Conservation (phyloP, 352 stramenopile species). For the Phytophthora cryptogea region DNA sequence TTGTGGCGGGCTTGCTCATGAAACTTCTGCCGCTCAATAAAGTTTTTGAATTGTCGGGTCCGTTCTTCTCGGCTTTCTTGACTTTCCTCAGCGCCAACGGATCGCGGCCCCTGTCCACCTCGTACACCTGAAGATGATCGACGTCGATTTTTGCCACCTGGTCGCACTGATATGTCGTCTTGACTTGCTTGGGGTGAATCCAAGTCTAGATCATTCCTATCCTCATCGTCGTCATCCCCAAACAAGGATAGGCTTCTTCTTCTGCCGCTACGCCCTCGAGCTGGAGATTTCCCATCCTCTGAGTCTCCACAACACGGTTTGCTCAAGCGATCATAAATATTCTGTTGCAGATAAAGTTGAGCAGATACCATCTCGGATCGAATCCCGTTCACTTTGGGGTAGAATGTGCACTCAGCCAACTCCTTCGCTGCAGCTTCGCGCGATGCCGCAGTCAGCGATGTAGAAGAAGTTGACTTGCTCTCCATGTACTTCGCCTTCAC, state of each 20-base stretch:
- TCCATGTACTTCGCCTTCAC: slow-evolving; percentile 85
- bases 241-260: slow-evolving; percentile 40
- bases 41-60: slow-evolving; percentile 61
- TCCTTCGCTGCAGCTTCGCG: slow-evolving; percentile 67
- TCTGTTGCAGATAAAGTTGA: slow-evolving; percentile 84
- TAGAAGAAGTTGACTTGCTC: slow-evolving; percentile 33
- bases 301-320: slow-evolving; percentile 44
- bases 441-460: slow-evolving; percentile 52
- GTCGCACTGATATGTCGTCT: slow-evolving; percentile 62
- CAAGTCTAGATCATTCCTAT: slow-evolving; percentile 28
- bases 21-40: slow-evolving; percentile 76
- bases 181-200: slow-evolving; percentile 36
- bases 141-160: slow-evolving; percentile 20
- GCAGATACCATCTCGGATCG: slow-evolving; percentile 78
- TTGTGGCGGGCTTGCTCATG: slow-evolving; percentile 70
- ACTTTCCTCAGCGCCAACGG: slow-evolving; percentile 45
- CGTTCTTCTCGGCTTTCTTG: slow-evolving; percentile 58
- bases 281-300: slow-evolving; percentile 28
- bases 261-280: slow-evolving; percentile 21
- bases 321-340: slow-evolving; percentile 86
- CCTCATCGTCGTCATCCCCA: slow-evolving; percentile 38
- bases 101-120: slow-evolving; percentile 46
- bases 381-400: slow-evolving; percentile 79
- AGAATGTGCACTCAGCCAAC: slow-evolving; percentile 78
- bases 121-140: slow-evolving; percentile 9